phyloP scores from a whole-genome alignment of 1,284 basidiomycete species.

The Calocybe gambosa region DNA sequence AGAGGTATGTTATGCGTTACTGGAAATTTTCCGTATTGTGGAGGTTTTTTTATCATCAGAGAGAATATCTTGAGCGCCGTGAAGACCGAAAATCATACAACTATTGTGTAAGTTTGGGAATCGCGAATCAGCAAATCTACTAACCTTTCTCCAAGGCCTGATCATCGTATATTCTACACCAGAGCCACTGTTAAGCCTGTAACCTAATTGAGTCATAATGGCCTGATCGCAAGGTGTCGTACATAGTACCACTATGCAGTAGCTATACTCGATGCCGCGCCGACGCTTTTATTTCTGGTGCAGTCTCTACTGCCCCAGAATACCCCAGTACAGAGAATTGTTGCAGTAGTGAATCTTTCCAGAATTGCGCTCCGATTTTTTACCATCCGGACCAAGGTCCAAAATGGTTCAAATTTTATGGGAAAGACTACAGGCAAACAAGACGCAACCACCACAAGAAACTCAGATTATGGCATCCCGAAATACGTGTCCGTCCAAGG shows the following conservation, averaged over 20 bases:
- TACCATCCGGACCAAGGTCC: constrained; percentile 10
- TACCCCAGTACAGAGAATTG: too few relatives aligned
- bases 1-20: constrained; percentile 53
- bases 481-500: constrained; percentile 22
- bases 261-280: too few relatives aligned
- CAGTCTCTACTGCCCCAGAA: neutral
- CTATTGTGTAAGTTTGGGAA: constrained; percentile 48
- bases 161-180: constrained; percentile 13
- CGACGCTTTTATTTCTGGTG: too few relatives aligned
- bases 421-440: constrained; percentile 13
- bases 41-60: constrained; percentile 33
- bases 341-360: too few relatives aligned
- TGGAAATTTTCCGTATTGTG: neutral
- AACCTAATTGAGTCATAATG: neutral
- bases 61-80: constrained; percentile 76
- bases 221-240: too few relatives aligned
- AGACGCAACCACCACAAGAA: constrained; percentile 15
- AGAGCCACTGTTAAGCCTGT: constrained; percentile 5
- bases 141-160: constrained; percentile 16
- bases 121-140: neutral
- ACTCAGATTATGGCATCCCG: constrained; percentile 23
- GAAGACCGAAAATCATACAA: constrained; percentile 80
- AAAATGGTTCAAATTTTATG: neutral
- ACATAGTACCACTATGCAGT: too few relatives aligned
- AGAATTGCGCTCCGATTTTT: constrained; percentile 11